phyloP scores from a whole-genome alignment of 2,329 filamentous ascomycete species.

The Fusarium verticillioides region DNA sequence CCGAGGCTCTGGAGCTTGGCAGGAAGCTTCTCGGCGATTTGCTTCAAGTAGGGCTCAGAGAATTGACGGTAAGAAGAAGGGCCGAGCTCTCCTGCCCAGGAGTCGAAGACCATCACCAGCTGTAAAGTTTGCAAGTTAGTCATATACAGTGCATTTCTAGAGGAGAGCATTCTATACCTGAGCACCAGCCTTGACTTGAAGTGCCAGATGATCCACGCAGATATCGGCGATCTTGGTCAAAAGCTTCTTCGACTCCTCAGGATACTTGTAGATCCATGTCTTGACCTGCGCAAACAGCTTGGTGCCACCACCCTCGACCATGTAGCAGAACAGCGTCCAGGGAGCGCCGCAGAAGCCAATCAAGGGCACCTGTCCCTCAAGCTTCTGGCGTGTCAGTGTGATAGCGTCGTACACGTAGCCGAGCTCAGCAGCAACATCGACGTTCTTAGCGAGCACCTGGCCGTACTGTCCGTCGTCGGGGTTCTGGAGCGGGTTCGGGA shows the following conservation, averaged over 20 bases:
- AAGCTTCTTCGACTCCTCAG: conserved; percentile 80
- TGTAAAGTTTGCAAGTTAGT: conserved; percentile 46
- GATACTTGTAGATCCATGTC: conserved; percentile 95
- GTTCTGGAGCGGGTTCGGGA: conserved; percentile 82
- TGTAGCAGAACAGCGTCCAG: conserved; percentile 98
- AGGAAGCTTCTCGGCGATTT: conserved; percentile 86
- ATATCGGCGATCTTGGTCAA: conserved; percentile 93
- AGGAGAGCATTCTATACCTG: conserved; percentile 65
- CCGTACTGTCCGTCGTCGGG: conserved; percentile 87
- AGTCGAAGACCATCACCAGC: conserved; percentile 97
- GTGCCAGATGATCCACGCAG: conserved; percentile 92
- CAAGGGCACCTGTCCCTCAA: conserved; percentile 87
- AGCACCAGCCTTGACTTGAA: conserved; percentile 92
- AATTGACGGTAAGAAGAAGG: conserved; percentile 86
- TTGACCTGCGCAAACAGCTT: conserved; percentile 96
- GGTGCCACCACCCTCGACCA: conserved; percentile 97
- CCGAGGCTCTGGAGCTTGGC: conserved; percentile 77
- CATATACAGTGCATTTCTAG: neutral
- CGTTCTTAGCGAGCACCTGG: conserved; percentile 77
- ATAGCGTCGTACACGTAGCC: conserved; percentile 97
- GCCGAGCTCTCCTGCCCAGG: conserved; percentile 94
- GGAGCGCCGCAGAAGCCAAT: conserved; percentile 98
- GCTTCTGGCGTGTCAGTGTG: conserved; percentile 87
- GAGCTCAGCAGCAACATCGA: conserved; percentile 86
- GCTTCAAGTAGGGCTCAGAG: conserved; percentile 84